Conservation (phyloP, 176 grass and related monocot species). For the Oryza meyeriana region DNA sequence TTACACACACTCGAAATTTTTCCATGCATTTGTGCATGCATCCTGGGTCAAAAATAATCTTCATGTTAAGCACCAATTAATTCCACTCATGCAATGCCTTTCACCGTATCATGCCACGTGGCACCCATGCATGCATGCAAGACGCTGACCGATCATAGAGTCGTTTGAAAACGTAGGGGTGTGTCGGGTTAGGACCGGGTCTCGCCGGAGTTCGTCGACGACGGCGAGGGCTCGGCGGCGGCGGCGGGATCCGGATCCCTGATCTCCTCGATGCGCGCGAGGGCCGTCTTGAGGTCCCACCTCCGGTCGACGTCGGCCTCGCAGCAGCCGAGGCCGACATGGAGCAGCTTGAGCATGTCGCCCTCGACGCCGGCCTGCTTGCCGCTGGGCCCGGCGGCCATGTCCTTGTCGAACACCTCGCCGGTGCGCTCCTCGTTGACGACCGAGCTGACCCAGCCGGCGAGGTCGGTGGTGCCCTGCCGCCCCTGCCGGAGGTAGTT, state of each 20-base stretch:
- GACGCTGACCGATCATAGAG: conserved; percentile 8
- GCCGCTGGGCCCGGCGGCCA: not conserved
- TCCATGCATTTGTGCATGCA: not conserved
- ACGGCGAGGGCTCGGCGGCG: not conserved
- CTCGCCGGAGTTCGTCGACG: conserved; percentile 3
- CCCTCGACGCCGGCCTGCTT: not conserved
- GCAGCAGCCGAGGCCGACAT: conserved; percentile 64
- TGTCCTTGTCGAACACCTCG: conserved; percentile 67
- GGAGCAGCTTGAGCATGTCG: conserved; percentile 63
- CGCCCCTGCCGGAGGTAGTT: conserved; percentile 37
- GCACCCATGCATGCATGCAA: not conserved
- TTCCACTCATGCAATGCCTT: not conserved
- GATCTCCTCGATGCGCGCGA: conserved; percentile 72
- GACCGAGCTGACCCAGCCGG: conserved; percentile 50
- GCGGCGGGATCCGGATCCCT: conserved; percentile 20
- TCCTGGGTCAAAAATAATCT: not conserved
- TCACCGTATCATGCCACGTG: not conserved
- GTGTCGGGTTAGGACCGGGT: not conserved
- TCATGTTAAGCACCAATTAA: not conserved
- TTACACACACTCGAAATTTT: not conserved
- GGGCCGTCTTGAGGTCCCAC: conserved; percentile 59
- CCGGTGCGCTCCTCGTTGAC: conserved; percentile 49
- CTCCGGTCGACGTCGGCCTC: conserved; percentile 63
- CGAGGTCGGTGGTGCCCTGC: conserved; percentile 50
- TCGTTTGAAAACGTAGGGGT: not conserved